Base-by-base conservation (phyloP, 176 grass and related monocot species). In the Bothriochloa decipiens region DNA sequence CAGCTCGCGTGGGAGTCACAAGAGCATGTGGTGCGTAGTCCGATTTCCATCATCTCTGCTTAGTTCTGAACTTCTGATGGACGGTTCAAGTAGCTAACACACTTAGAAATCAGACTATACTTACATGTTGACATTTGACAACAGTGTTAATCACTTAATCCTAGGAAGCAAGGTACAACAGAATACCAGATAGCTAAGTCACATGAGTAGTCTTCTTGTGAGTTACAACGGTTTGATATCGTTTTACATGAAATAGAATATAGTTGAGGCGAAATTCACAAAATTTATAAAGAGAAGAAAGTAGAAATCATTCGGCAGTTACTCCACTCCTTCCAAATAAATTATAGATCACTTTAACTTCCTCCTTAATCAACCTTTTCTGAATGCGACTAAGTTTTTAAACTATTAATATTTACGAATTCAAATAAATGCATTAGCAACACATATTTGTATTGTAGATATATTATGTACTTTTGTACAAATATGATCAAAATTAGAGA, bases 1-100 rank as follows among this genome's bases (percentile, higher is more conserved):
- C 65, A 85, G 33, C 39, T 91, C 15, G 46, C 70, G n/a, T 91
- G 85, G 89, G 62, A 88, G 28, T 91, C 89, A 2, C 36, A 41
- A 16, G 75, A 75, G 26, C 68, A 82, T 76, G 41, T 78, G 17
- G 85, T 91, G 22, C 76, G 85, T 13, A 88, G 81, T 75, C 89
- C 85, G 5, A 68, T 91, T 18, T 77, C 46, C 52, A 70, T 20
- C 50, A 62, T 22, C 52, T 73, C 82, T 26, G 66, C 55, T 78
- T 15, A 20, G 9, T 62, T 65, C 36, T 50, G 63, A 81, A 20
- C 6, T 62, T 65, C 36, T 50, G 63, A 81, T 4, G 4, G 5
- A 25, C 15, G 20, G 5, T 18, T 53, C 2, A 32, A 32, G 29
- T 32, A 32, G 29, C 29, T 32, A 40, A 40, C 49, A 50, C 39